Evolutionary conservation across 768 basidiomycete genomes (phyloP).

Genomic region (Macrolepiota albuminosa): DNA sequence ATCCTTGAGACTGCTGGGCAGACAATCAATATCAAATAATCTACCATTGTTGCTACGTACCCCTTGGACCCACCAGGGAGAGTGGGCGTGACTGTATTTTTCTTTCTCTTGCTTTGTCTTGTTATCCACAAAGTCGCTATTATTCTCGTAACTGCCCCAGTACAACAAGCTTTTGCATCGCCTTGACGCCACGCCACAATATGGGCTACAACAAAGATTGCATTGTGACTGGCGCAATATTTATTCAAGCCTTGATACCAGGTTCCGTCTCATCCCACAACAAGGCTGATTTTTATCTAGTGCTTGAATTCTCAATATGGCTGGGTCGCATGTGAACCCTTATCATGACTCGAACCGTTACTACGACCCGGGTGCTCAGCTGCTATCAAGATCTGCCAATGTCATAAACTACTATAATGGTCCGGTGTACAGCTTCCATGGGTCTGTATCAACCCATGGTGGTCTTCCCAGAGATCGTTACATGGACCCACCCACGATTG

Average conservation of each 20-base stretch:
- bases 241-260: background rate
- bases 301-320: background rate
- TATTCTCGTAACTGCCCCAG: background rate
- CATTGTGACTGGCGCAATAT: background rate
- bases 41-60: background rate
- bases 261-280: too few species aligned
- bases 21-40: background rate
- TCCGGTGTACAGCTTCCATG: background rate
- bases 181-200: slow-evolving; percentile 2
- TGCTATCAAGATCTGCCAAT: background rate
- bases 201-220: slow-evolving; percentile 2
- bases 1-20: background rate
- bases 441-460: background rate
- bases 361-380: background rate
- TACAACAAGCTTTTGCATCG: background rate
- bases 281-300: background rate
- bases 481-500: background rate
- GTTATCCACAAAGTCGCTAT: background rate
- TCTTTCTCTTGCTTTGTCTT: background rate
- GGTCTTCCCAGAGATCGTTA: too few species aligned
- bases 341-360: too few species aligned
- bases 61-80: background rate
- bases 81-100: background rate
- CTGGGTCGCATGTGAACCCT: background rate
- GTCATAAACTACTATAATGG: background rate